phyloP scores from a whole-genome alignment of 192 early-diverging fungal genomes.

The Coemansia sp. region DNA sequence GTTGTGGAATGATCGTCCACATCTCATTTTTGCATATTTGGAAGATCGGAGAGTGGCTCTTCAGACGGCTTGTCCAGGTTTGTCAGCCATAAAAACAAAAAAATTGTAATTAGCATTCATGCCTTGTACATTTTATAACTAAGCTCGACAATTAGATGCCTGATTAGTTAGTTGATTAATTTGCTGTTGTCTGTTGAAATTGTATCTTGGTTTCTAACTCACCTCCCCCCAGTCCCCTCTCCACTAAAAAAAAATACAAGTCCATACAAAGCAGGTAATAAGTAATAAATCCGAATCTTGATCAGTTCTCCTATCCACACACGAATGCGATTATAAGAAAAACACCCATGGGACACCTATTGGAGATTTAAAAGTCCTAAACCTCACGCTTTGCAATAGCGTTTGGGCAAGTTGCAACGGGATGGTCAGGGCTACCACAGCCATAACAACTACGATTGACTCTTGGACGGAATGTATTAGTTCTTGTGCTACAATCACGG shows the following conservation, averaged over 20 bases:
- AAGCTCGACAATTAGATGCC: not conserved
- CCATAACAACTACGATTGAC: conserved; percentile 34
- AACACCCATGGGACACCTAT: not conserved
- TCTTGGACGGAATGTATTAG: not conserved
- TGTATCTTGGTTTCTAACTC: not conserved
- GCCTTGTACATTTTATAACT: too few species aligned
- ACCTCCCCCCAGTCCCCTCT: not conserved
- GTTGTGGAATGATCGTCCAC: not conserved
- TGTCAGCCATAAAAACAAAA: not conserved
- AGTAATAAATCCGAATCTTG: not conserved
- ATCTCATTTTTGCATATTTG: not conserved
- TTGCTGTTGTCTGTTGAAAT: not conserved
- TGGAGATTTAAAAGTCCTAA: not conserved
- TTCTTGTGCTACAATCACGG: conserved; percentile 27
- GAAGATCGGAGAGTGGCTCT: not conserved
- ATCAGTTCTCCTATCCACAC: not conserved
- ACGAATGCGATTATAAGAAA: not conserved
- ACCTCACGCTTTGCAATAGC: not conserved
- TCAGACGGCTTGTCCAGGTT: not conserved
- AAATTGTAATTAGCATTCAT: not conserved
- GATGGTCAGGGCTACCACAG: conserved; percentile 51
- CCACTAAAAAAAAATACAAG: not conserved
- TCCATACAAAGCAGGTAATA: not conserved
- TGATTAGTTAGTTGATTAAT: not conserved
- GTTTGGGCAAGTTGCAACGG: conserved; percentile 39